These are phyloP conservation scores for Rosa rugosa DNA, from an alignment of 306 rosid species.

Conservation along the genomic window DNA sequence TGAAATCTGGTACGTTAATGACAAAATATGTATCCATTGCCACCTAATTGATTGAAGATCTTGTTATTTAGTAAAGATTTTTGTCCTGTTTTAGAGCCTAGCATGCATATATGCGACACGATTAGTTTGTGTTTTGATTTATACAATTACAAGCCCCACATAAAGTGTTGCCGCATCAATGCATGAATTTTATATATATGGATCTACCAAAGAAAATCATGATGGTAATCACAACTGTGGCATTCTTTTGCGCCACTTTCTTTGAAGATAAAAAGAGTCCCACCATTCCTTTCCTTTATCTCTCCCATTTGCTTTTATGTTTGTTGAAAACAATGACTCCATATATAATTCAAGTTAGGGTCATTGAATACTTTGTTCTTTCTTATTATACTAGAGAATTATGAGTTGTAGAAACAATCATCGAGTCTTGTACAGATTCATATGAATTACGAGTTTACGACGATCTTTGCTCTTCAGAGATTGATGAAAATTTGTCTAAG, in stretches of 20 bases:
- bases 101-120: background rate
- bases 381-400: background rate
- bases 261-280: constrained; percentile 19
- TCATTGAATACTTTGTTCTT: background rate
- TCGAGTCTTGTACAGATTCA: background rate
- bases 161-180: constrained; percentile 6
- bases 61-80: background rate
- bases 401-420: background rate
- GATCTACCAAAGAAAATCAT: constrained; percentile 15
- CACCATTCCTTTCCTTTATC: constrained; percentile 13
- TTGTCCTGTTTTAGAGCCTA: constrained; percentile 1
- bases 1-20: background rate
- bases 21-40: background rate
- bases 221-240: constrained; percentile 22
- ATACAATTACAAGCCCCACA: constrained; percentile 7
- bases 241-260: constrained; percentile 13
- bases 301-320: constrained; percentile 1
- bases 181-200: background rate
- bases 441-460: background rate
- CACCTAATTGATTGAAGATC: background rate
- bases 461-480: background rate
- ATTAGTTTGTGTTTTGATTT: background rate
- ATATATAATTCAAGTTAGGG: background rate
- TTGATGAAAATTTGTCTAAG: background rate
- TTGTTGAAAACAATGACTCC: constrained; percentile 13